phyloP scores from a whole-genome alignment of 2,329 filamentous ascomycete genomes.

The Sclerotinia nivalis region DNA sequence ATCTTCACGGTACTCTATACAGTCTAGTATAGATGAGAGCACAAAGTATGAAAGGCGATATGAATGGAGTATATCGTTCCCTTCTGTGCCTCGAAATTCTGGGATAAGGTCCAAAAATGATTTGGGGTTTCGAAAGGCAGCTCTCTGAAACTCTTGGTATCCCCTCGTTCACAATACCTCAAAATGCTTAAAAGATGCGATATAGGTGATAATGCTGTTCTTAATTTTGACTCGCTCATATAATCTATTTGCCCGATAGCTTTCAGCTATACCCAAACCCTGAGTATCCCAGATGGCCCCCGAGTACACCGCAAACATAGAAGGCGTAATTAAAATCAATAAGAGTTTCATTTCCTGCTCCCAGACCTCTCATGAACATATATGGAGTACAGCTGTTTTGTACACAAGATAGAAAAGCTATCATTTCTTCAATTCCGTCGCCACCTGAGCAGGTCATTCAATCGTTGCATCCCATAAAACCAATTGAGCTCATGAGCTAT shows the following conservation, averaged over 20 bases:
- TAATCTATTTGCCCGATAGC: slow-evolving; percentile 20
- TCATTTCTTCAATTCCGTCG: slow-evolving; percentile 15
- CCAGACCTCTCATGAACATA: slow-evolving; percentile 19
- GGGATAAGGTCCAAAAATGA: neutral
- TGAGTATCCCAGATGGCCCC: slow-evolving; percentile 21
- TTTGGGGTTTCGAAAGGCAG: neutral
- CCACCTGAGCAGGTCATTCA: slow-evolving; percentile 13
- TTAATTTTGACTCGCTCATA: neutral
- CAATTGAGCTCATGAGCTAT: slow-evolving; percentile 46
- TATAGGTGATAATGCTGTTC: neutral
- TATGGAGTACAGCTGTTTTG: slow-evolving; percentile 25
- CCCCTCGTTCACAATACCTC: neutral
- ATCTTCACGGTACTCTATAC: neutral
- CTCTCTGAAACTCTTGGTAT: neutral
- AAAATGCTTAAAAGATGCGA: neutral
- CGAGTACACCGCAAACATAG: slow-evolving; percentile 30
- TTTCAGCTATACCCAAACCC: slow-evolving; percentile 15
- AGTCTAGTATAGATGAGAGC: neutral
- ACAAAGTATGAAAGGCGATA: neutral
- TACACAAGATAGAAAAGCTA: slow-evolving; percentile 26
- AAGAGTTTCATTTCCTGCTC: slow-evolving; percentile 26
- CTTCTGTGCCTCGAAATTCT: neutral
- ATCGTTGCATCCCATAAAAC: slow-evolving; percentile 11
- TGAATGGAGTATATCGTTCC: neutral
- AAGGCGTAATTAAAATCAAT: slow-evolving; percentile 33